phyloP scores from a whole-genome alignment of 164 flowering plant genomes.

The Vitis labrusca region DNA sequence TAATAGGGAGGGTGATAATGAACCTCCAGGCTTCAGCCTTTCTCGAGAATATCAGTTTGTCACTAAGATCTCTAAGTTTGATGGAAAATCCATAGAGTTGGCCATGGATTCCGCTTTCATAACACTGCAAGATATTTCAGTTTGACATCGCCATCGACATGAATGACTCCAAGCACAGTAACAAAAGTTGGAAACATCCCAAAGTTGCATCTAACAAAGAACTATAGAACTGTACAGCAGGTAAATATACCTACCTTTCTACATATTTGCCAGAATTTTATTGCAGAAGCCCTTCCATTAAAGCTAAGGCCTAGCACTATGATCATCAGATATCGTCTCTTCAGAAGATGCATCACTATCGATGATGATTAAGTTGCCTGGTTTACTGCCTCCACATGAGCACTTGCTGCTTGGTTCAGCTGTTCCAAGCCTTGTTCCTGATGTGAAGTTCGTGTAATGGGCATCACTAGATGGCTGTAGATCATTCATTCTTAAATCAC shows the following conservation, averaged over 20 bases:
- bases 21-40: no score
- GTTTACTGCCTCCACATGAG: slow-evolving; percentile 9
- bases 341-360: slow-evolving; percentile 72
- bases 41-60: no score
- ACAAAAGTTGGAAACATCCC: neutral
- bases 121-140: no score
- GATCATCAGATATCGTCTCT: slow-evolving; percentile 70
- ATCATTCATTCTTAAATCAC: slow-evolving; percentile 11
- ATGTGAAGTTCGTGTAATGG: slow-evolving; percentile 10
- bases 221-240: neutral
- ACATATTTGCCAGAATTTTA: neutral
- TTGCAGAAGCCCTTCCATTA: neutral
- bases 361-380: slow-evolving; percentile 39
- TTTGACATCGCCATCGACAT: no score
- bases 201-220: neutral
- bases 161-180: neutral
- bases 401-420: slow-evolving; percentile 8
- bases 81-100: no score
- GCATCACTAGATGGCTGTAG: slow-evolving; percentile 5
- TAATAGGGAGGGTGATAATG: no score
- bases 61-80: no score
- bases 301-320: slow-evolving; percentile 19
- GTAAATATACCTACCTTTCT: neutral
- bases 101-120: no score
- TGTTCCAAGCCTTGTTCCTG: slow-evolving; percentile 6